Evolutionary conservation across 208 protist genomes (phyloP), one percentile per base, ranked within the genome.

Genomic region (Lotmaria passim): DNA sequence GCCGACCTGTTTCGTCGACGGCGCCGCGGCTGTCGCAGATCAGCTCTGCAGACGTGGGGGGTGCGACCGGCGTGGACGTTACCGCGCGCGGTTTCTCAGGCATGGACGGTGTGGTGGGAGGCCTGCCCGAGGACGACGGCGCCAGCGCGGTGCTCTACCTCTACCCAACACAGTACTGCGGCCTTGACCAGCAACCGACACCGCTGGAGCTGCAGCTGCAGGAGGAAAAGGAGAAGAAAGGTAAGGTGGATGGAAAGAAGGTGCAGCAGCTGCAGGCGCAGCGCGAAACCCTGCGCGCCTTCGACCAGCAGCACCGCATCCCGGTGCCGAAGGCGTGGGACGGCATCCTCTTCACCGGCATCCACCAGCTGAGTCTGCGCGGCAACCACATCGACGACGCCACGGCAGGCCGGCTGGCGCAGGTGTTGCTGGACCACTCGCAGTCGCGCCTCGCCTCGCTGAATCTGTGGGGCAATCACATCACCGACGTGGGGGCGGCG

Each of bases 391-490:
- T 97, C 66, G 75, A 73, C 50, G 89, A 95, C 69, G 74, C 64
- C 6, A 74, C 71, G 38, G 81, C 82, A 17, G 48, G 34, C 17
- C 31, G 69, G 23, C 85, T 95, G 47, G 81, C 81, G 19, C 62
- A 75, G 11, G 44, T 90, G 33, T 67, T 97, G 10, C 30, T 75
- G 28, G 44, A 61, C 36, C 79, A 93, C 65, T 78, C 80, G 2
- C 77, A 83, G 56, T 85, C 88, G 46, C 87, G 86, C 61, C 72
- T 97, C 14, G 73, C 90, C 12, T 87, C 82, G 41, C 83, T 97
- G 52, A 95, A 93, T 57, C 61, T 97, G 34, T 96, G 90, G 89
- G 93, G 91, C 39, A 97, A 97, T 67, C 24, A 65, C 46, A 94
- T 97, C 81, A 85, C 75, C 5, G 86, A 95, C 63, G 65, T 34